phyloP scores from a whole-genome alignment of 768 basidiomycete genomes.

The Kockovaella imperatae region DNA sequence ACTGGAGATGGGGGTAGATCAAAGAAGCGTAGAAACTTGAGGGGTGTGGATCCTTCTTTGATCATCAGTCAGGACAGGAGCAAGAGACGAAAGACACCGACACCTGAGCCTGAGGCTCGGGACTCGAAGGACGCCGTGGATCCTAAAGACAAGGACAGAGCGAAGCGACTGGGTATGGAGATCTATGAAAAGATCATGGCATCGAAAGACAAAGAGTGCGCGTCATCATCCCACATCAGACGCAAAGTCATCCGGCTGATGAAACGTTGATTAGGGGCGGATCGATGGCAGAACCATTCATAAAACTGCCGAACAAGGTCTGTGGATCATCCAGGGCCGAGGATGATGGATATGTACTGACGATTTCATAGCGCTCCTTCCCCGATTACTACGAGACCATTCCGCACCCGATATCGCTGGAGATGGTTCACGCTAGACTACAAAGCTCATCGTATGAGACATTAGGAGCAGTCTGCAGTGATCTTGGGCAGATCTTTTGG shows the following conservation, averaged over 20 bases:
- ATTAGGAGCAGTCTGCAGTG: slow-evolving; percentile 29
- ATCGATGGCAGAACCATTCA: slow-evolving; percentile 29
- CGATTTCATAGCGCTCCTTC: slow-evolving; percentile 16
- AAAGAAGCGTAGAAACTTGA: slow-evolving; percentile 11
- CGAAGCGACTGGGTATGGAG: slow-evolving; percentile 22
- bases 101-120: slow-evolving; percentile 16
- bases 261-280: slow-evolving; percentile 12
- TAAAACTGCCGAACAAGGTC: slow-evolving; percentile 37
- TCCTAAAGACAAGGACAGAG: slow-evolving; percentile 31
- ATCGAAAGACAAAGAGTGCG: slow-evolving; percentile 27
- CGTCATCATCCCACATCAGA: neutral
- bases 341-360: neutral
- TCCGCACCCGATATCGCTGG: slow-evolving; percentile 38
- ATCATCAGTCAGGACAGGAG: slow-evolving; percentile 30
- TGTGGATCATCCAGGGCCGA: neutral
- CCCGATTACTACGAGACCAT: slow-evolving; percentile 41
- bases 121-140: slow-evolving; percentile 13
- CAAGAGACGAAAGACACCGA: slow-evolving; percentile 23
- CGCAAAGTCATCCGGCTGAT: neutral
- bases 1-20: neutral
- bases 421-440: slow-evolving; percentile 27
- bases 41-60: slow-evolving; percentile 29
- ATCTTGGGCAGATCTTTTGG: slow-evolving; percentile 40
- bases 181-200: slow-evolving; percentile 32
- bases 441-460: slow-evolving; percentile 25